These are phyloP conservation scores for Colletotrichum eleusines DNA, from an alignment of 2,329 filamentous ascomycete genomes.

Conservation along the genomic window DNA sequence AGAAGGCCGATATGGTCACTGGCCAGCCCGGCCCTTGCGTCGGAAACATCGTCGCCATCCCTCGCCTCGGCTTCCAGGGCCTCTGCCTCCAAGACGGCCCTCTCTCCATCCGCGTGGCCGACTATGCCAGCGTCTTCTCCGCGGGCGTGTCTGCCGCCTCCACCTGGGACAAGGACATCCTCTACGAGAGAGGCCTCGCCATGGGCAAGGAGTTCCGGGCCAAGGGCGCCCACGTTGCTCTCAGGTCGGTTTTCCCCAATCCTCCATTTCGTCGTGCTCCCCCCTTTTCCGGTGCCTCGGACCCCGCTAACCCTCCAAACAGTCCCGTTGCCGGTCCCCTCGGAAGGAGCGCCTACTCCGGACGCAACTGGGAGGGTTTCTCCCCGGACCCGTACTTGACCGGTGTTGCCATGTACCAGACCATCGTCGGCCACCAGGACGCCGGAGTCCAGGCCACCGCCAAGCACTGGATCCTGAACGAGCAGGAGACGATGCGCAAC, in stretches of 20 bases:
- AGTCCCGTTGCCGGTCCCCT: slow-evolving; percentile 60
- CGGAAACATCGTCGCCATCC: slow-evolving; percentile 53
- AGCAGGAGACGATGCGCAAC: slow-evolving; percentile 52
- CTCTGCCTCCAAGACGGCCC: slow-evolving; percentile 57
- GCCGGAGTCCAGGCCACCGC: slow-evolving; percentile 54
- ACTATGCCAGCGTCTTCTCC: slow-evolving; percentile 60
- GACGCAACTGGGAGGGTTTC: slow-evolving; percentile 75
- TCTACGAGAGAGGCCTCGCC: slow-evolving; percentile 58
- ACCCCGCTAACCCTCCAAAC: not conserved
- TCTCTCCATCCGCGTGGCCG: slow-evolving; percentile 52
- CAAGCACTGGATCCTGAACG: slow-evolving; percentile 56
- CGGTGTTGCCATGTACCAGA: slow-evolving; percentile 61
- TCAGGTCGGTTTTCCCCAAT: slow-evolving; percentile 54
- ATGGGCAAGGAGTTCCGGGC: slow-evolving; percentile 72
- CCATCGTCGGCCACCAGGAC: slow-evolving; percentile 51
- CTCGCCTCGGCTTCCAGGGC: slow-evolving; percentile 56
- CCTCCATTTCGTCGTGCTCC: too few relatives aligned
- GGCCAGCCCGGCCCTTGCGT: slow-evolving; percentile 51
- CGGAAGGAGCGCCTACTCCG: slow-evolving; percentile 58
- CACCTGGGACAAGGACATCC: slow-evolving; percentile 78
- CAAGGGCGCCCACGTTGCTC: slow-evolving; percentile 79
- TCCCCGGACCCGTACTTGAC: slow-evolving; percentile 77
- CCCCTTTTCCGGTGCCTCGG: not conserved
- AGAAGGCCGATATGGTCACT: slow-evolving; percentile 52
- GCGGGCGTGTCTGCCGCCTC: slow-evolving; percentile 72